phyloP scores from a whole-genome alignment of 768 basidiomycete genomes.

The Tylopilus plumbeoviolaceoides region DNA sequence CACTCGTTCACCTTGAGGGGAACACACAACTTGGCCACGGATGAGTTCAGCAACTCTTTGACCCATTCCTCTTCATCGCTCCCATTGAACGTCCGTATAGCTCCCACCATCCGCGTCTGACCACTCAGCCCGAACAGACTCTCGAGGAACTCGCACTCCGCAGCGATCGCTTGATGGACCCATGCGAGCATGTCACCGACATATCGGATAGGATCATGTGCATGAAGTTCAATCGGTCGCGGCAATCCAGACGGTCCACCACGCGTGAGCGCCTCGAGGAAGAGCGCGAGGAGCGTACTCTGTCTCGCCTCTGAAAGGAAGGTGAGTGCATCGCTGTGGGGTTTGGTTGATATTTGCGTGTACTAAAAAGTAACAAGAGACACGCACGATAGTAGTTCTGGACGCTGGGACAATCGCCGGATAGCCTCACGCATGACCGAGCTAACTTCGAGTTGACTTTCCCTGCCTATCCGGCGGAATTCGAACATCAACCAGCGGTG shows the following conservation, averaged over 20 bases:
- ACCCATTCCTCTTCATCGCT: slow-evolving; percentile 78
- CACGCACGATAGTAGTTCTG: slow-evolving; percentile 57
- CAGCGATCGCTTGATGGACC: slow-evolving; percentile 95
- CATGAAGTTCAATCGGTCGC: slow-evolving; percentile 94
- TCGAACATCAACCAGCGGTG: slow-evolving; percentile 82
- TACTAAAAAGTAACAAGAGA: not conserved
- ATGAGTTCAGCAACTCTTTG: slow-evolving; percentile 72
- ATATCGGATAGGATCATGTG: slow-evolving; percentile 95
- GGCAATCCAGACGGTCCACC: slow-evolving; percentile 84
- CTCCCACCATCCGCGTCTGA: slow-evolving; percentile 65
- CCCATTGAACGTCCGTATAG: slow-evolving; percentile 49
- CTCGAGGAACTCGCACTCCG: slow-evolving; percentile 92
- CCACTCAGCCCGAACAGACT: slow-evolving; percentile 68
- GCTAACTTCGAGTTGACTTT: slow-evolving; percentile 67
- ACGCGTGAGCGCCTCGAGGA: slow-evolving; percentile 83
- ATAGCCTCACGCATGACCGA: slow-evolving; percentile 68
- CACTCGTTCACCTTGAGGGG: slow-evolving; percentile 70
- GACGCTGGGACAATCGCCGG: slow-evolving; percentile 65
- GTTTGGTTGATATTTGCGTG: not conserved
- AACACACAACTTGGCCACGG: slow-evolving; percentile 77
- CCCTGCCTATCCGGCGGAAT: slow-evolving; percentile 74
- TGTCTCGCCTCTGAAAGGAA: slow-evolving; percentile 81
- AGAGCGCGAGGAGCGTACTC: slow-evolving; percentile 70
- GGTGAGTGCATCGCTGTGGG: slow-evolving; percentile 66
- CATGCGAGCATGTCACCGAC: slow-evolving; percentile 98